phyloP scores from a whole-genome alignment of 164 flowering plant species.

The Umbilicus rupestris region DNA sequence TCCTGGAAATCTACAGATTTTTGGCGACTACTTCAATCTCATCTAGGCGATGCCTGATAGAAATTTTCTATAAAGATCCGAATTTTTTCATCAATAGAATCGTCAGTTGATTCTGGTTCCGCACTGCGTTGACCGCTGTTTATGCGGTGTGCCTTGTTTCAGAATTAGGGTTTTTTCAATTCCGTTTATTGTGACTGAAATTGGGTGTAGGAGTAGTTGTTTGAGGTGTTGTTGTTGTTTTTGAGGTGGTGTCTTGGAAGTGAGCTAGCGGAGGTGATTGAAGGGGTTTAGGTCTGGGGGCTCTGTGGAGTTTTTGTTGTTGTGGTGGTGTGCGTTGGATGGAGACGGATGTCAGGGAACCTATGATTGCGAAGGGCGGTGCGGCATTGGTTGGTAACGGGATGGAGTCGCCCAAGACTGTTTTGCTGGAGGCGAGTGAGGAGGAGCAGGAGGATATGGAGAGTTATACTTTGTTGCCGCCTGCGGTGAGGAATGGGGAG shows the following conservation, averaged over 20 bases:
- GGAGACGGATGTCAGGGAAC: constrained; percentile 5
- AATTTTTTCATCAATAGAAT: neutral
- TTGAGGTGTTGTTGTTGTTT: neutral
- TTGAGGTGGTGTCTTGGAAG: neutral
- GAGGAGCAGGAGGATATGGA: constrained; percentile 11
- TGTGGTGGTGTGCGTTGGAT: neutral
- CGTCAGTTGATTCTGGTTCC: neutral
- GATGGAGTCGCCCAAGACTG: neutral
- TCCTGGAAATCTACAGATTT: constrained; percentile 1
- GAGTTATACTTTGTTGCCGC: constrained; percentile 8
- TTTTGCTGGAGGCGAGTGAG: constrained; percentile 12
- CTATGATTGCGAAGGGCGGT: neutral
- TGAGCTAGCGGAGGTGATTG: neutral
- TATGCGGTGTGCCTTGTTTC: neutral
- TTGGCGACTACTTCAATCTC: neutral
- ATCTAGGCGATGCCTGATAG: neutral
- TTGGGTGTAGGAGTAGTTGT: neutral
- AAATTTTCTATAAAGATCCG: neutral
- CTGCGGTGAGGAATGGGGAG: constrained; percentile 11
- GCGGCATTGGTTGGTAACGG: neutral
- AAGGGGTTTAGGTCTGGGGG: constrained; percentile 5
- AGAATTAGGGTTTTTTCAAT: neutral
- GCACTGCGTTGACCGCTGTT: neutral
- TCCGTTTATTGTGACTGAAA: neutral
- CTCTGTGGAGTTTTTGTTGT: neutral